Evolutionary conservation across 371 early-diverging fungal genomes (phyloP).

Genomic region (Mucor lusitanicus): DNA sequence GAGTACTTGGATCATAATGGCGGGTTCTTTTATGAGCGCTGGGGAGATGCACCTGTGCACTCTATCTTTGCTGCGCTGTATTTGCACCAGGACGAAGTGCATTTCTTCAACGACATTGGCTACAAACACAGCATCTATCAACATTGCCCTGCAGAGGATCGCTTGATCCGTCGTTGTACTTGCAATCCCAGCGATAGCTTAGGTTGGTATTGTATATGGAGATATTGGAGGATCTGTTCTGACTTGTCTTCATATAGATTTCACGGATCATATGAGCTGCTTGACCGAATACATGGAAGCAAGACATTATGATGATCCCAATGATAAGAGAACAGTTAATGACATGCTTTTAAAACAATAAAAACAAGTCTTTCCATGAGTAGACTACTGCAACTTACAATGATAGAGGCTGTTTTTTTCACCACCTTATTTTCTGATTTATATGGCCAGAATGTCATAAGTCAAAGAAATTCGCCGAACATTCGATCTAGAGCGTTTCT

Average conservation of each 20-base stretch:
- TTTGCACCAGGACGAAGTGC: conserved; percentile 69
- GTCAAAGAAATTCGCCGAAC: not conserved
- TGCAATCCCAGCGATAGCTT: conserved; percentile 37
- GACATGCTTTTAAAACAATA: conserved; percentile 19
- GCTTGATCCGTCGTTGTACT: conserved; percentile 24
- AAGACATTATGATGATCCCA: conserved; percentile 3
- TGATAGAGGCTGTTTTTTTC: too few species aligned
- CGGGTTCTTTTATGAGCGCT: conserved; percentile 92
- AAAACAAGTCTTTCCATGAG: too few species aligned
- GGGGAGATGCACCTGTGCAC: conserved; percentile 97
- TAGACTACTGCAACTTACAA: too few species aligned
- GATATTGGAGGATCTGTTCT: too few species aligned
- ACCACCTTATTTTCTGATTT: too few species aligned
- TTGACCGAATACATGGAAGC: conserved; percentile 38
- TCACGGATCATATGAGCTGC: conserved; percentile 43
- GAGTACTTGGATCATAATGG: conserved; percentile 78
- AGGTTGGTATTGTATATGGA: conserved; percentile 3
- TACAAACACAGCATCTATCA: conserved; percentile 71
- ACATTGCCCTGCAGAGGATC: conserved; percentile 67
- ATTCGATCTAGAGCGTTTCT: too few species aligned
- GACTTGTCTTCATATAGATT: conserved; percentile 25
- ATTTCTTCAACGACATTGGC: conserved; percentile 89
- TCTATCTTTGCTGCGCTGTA: conserved; percentile 77
- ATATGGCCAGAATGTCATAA: too few species aligned
- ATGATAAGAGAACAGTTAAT: conserved; percentile 27